Conservation (phyloP, 257 asterid species). For the Solanum virginianum region DNA sequence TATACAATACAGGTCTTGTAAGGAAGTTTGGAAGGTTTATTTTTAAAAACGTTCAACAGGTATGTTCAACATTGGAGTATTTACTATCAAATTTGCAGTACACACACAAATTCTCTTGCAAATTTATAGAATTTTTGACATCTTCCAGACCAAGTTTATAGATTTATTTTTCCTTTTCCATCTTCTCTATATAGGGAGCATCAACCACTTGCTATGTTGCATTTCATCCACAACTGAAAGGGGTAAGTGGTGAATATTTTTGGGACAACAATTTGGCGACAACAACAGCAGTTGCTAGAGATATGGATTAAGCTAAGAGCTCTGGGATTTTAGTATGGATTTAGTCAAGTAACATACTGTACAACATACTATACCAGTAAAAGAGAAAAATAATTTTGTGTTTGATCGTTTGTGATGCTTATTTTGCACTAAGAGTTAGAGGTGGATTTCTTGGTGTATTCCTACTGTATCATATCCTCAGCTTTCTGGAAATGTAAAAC, state of each 20-base stretch:
- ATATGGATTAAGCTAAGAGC: constrained; percentile 41
- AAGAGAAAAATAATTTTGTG: not conserved
- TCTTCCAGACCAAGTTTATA: not conserved
- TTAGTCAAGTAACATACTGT: constrained; percentile 7
- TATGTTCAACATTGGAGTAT: not conserved
- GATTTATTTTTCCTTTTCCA: not conserved
- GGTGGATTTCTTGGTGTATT: not conserved
- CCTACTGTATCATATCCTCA: not conserved
- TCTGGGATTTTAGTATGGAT: constrained; percentile 66
- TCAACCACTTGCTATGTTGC: constrained; percentile 70
- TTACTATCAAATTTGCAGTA: not conserved
- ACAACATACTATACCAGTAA: not conserved
- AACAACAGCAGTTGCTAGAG: constrained; percentile 20
- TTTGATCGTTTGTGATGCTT: not conserved
- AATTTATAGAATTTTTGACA: not conserved
- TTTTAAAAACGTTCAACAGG: constrained; percentile 46
- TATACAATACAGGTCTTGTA: constrained; percentile 22
- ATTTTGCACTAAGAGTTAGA: not conserved
- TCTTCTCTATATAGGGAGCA: constrained; percentile 42
- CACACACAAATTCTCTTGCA: not conserved
- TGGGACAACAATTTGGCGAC: constrained; percentile 43
- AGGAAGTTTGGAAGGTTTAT: constrained; percentile 25
- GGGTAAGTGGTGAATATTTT: constrained; percentile 52
- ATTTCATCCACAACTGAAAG: constrained; percentile 54
- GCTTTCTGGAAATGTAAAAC: not conserved